Conservation (phyloP, 768 basidiomycete genomes). For the Lactifluus subvellereus region DNA sequence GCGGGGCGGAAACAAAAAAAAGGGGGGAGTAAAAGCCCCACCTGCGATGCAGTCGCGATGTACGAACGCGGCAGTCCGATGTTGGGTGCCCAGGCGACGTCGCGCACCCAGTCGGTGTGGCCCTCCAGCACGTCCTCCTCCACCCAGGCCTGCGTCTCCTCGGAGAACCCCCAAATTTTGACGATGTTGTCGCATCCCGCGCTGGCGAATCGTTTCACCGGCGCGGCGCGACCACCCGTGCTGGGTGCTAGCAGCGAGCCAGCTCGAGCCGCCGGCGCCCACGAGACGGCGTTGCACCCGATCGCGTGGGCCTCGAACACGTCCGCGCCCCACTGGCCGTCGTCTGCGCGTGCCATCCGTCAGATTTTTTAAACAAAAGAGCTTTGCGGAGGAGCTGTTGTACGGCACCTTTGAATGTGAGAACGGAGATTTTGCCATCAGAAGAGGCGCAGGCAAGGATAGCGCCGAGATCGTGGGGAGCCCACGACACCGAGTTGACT, state of each 20-base stretch:
- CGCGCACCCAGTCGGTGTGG: slow-evolving; percentile 96
- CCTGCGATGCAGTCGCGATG: slow-evolving; percentile 93
- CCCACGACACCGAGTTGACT: slow-evolving; percentile 99
- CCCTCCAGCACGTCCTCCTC: slow-evolving; percentile 89
- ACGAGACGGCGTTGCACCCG: slow-evolving; percentile 95
- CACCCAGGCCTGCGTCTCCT: slow-evolving; percentile 82
- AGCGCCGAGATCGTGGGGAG: slow-evolving; percentile 96
- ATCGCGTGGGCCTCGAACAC: slow-evolving; percentile 95
- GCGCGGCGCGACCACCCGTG: slow-evolving; percentile 38
- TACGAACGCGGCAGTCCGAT: slow-evolving; percentile 92
- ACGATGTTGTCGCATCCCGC: slow-evolving; percentile 96
- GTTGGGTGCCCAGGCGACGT: slow-evolving; percentile 98
- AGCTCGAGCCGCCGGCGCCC: slow-evolving; percentile 89
- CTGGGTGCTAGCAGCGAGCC: slow-evolving; percentile 74
- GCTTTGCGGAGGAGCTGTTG: not conserved
- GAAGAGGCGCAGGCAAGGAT: slow-evolving; percentile 96
- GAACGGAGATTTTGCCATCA: slow-evolving; percentile 93
- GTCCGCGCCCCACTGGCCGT: slow-evolving; percentile 93
- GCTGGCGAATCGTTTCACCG: slow-evolving; percentile 88
- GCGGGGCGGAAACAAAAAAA: not conserved
- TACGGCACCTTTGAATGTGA: slow-evolving; percentile 90
- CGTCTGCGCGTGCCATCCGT: slow-evolving; percentile 49
- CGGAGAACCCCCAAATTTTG: slow-evolving; percentile 88
- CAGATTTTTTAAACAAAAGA: not conserved
- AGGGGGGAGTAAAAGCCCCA: slow-evolving; percentile 27